These are phyloP conservation scores for Cochlearia excelsa DNA, from an alignment of 345 rosid species.

Conservation along the genomic window DNA sequence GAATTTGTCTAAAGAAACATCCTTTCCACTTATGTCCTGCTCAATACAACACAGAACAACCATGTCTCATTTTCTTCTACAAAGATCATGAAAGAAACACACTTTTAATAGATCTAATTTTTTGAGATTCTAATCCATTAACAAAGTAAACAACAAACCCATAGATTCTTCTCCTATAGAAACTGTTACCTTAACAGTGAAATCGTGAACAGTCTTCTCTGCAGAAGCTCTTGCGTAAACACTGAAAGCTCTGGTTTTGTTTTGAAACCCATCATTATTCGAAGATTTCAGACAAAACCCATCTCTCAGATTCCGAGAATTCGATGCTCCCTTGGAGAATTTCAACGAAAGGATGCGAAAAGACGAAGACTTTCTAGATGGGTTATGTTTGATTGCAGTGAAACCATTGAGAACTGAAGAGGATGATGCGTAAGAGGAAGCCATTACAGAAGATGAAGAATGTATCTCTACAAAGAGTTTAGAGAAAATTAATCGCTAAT, in stretches of 20 bases:
- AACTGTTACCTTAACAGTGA: slow-evolving; percentile 61
- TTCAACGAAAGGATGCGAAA: slow-evolving; percentile 36
- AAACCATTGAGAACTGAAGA: slow-evolving; percentile 33
- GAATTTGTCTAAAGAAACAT: slow-evolving; percentile 63
- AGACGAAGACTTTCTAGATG: slow-evolving; percentile 31
- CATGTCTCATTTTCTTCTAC: background rate
- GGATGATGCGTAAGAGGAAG: slow-evolving; percentile 38
- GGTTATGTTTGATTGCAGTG: slow-evolving; percentile 23
- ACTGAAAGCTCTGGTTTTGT: slow-evolving; percentile 40
- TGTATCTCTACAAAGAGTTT: background rate
- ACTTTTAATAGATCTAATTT: too few species aligned
- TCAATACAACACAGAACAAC: background rate
- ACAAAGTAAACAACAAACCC: too few species aligned
- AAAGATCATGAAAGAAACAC: too few species aligned
- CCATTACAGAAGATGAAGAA: slow-evolving; percentile 17
- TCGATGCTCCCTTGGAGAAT: slow-evolving; percentile 40
- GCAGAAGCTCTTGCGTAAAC: slow-evolving; percentile 62
- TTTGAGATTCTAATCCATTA: too few species aligned
- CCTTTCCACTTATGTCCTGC: slow-evolving; percentile 79
- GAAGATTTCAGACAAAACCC: slow-evolving; percentile 42
- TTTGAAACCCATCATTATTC: slow-evolving; percentile 25
- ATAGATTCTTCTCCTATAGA: too few species aligned
- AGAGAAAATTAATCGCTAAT: too few species aligned
- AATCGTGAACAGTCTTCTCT: slow-evolving; percentile 62
- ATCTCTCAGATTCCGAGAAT: slow-evolving; percentile 39